Evolutionary conservation across 2,329 filamentous ascomycete species (phyloP).

Genomic region (Fusarium domesticum): DNA sequence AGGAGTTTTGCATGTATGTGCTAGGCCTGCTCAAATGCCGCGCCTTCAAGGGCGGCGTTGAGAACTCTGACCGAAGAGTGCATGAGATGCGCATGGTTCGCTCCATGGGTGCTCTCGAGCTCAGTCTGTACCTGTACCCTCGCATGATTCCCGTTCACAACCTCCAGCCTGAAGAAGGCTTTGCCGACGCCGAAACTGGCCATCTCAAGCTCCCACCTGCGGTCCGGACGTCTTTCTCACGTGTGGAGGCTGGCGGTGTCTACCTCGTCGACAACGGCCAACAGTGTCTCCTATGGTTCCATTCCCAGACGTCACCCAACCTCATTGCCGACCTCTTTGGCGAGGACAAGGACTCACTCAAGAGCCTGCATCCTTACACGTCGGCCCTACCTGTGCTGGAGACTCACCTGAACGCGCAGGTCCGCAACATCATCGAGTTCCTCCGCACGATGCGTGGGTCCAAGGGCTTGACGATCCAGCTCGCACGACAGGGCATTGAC

Average conservation of each 20-base stretch:
- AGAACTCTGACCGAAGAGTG: conserved; percentile 84
- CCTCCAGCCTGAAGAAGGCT: conserved; percentile 81
- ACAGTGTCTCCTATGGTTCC: conserved; percentile 86
- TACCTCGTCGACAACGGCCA: conserved; percentile 97
- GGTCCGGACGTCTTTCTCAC: conserved; percentile 78
- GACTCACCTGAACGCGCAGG: conserved; percentile 91
- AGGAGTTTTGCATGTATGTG: conserved; percentile 96
- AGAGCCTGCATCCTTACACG: conserved; percentile 75
- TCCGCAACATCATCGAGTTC: conserved; percentile 89
- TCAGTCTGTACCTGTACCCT: conserved; percentile 91
- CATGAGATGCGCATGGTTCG: conserved; percentile 90
- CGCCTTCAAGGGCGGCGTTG: conserved; percentile 88
- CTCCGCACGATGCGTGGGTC: conserved; percentile 75
- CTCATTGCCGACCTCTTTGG: conserved; percentile 89
- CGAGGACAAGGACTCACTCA: conserved; percentile 64
- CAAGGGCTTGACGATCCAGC: conserved; percentile 84
- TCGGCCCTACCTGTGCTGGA: conserved; percentile 79
- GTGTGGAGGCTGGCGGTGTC: conserved; percentile 87
- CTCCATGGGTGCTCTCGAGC: conserved; percentile 79
- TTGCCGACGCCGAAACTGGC: conserved; percentile 81
- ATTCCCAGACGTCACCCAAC: conserved; percentile 88
- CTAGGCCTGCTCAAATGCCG: conserved; percentile 85
- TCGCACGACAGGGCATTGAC: conserved; percentile 88
- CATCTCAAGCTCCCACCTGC: conserved; percentile 80
- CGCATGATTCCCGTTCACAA: conserved; percentile 91